A percentile compares a stretch with the other conserved stretches of the same genome.
Evolutionary conservation across 1,284 basidiomycete species (phyloP).

Genomic region (Puccinia coronata): DNA sequence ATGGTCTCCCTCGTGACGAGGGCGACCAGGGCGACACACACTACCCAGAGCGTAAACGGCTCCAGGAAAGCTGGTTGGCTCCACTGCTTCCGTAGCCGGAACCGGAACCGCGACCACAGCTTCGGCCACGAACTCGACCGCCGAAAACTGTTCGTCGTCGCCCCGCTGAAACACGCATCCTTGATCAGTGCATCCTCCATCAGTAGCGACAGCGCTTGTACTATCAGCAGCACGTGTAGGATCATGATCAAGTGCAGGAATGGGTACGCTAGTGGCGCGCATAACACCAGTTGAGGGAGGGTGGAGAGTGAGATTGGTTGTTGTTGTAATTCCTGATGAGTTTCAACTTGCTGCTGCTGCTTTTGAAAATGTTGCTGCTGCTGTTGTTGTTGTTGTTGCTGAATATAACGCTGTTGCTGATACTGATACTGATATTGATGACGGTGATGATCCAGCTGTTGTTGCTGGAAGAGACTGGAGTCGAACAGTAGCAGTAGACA

Average conservation of each 20-base stretch:
- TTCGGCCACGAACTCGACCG: conserved; percentile 39
- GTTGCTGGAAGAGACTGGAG: not conserved
- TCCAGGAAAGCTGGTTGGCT: conserved; percentile 37
- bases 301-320: not conserved
- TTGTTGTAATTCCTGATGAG: not conserved
- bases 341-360: not conserved
- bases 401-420: no score
- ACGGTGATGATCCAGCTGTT: not conserved
- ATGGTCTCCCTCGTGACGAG: conserved; percentile 10
- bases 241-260: conserved; percentile 45
- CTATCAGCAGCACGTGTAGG: conserved; percentile 36
- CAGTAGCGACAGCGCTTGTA: conserved; percentile 38
- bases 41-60: conserved; percentile 35
- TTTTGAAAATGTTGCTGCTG: not conserved
- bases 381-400: no score
- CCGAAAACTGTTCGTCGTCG: not conserved
- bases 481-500: no score
- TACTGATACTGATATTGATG: not conserved
- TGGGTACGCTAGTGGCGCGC: conserved; percentile 33
- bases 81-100: conserved; percentile 41
- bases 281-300: conserved; percentile 6
- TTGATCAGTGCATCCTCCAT: conserved; percentile 48
- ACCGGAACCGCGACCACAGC: conserved; percentile 36
- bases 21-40: not conserved
- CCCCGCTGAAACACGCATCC: conserved; percentile 29